These are phyloP conservation scores for Gossypium turneri DNA, from an alignment of 345 rosid genomes.

Conservation along the genomic window DNA sequence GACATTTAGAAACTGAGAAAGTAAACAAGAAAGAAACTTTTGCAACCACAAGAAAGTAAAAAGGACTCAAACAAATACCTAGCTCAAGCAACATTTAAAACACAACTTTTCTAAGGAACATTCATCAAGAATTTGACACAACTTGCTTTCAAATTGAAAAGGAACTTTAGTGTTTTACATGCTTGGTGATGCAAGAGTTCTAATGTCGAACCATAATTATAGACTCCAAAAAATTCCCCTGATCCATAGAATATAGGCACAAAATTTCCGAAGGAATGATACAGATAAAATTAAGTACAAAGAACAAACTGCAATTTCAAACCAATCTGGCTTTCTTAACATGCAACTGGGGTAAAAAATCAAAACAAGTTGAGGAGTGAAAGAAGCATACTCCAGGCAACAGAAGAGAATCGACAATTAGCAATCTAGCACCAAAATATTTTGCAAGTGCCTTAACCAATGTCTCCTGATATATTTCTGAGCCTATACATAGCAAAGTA, in stretches of 20 bases:
- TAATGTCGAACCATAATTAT: background rate
- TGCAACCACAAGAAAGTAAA: constrained; percentile 10
- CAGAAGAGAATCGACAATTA: constrained; percentile 73
- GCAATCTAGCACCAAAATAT: constrained; percentile 71
- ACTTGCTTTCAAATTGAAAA: background rate
- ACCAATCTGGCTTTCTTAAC: background rate
- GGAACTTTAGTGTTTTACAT: background rate
- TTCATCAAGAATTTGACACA: background rate
- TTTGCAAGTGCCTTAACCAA: constrained; percentile 89
- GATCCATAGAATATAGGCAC: background rate
- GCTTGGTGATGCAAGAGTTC: background rate
- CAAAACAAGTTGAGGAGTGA: background rate
- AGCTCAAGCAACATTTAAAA: background rate
- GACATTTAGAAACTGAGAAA: constrained; percentile 2
- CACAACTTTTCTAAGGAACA: background rate
- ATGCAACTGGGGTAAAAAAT: background rate
- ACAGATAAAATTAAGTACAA: background rate
- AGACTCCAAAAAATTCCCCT: background rate
- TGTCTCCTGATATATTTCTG: constrained; percentile 95
- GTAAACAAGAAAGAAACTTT: background rate
- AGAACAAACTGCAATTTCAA: background rate
- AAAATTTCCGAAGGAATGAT: background rate
- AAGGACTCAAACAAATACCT: background rate
- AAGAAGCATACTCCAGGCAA: constrained; percentile 82
- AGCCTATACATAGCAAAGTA: constrained; percentile 42